phyloP scores from a whole-genome alignment of 345 rosid species.

The Syzygium grande region DNA sequence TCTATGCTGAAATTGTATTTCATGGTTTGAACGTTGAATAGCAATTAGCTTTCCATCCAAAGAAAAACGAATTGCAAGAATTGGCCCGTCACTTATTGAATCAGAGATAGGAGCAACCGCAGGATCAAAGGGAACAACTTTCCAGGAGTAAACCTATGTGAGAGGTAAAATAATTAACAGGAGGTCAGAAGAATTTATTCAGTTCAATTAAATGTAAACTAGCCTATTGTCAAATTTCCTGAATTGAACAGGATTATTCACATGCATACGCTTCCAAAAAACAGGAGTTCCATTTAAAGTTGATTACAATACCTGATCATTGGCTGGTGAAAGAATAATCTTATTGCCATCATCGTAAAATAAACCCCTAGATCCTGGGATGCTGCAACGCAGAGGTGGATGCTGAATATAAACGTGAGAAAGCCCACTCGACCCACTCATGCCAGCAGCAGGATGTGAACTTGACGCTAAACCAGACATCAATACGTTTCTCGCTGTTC shows the following conservation, averaged over 20 bases:
- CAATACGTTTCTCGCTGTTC: conserved; percentile 1
- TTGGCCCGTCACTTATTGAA: conserved; percentile 73
- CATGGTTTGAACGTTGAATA: conserved; percentile 66
- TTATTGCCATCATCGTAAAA: conserved; percentile 92
- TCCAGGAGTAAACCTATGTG: conserved; percentile 77
- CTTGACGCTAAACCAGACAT: conserved; percentile 68
- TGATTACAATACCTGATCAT: conserved; percentile 47
- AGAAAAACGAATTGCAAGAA: conserved; percentile 67
- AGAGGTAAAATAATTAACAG: neutral
- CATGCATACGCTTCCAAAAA: neutral
- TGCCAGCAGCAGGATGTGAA: conserved; percentile 45
- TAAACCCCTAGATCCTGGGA: conserved; percentile 64
- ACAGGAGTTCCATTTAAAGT: neutral
- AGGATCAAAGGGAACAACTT: conserved; percentile 61
- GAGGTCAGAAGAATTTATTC: neutral
- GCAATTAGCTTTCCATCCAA: conserved; percentile 76
- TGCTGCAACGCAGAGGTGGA: conserved; percentile 60
- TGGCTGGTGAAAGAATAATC: conserved; percentile 50
- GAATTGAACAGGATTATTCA: neutral
- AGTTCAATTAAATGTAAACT: neutral
- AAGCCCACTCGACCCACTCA: conserved; percentile 58
- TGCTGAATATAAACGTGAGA: conserved; percentile 78
- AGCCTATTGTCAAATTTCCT: neutral
- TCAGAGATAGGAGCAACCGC: conserved; percentile 52
- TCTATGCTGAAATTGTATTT: conserved; percentile 66